phyloP scores from a whole-genome alignment of 768 basidiomycete species.

The Gelatoporia subvermispora region DNA sequence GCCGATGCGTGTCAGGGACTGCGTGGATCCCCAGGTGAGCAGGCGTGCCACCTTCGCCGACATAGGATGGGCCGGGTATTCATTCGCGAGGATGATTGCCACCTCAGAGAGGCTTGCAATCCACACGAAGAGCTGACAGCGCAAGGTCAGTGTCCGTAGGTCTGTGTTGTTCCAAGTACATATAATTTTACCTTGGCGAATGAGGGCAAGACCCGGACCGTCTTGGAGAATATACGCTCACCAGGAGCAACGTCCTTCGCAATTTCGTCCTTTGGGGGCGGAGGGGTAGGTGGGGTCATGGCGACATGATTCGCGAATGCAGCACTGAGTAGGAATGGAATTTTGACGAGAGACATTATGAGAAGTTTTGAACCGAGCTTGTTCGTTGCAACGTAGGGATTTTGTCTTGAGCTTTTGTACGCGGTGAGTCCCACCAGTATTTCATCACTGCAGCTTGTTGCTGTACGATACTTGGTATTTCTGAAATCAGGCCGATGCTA shows the following conservation, averaged over 20 bases:
- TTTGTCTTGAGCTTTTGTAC: too few relatives aligned
- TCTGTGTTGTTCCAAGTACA: too few relatives aligned
- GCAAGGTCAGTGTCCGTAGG: too few relatives aligned
- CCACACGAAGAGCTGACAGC: background rate
- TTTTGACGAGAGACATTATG: conserved; percentile 3
- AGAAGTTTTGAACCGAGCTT: background rate
- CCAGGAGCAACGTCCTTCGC: background rate
- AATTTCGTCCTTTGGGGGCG: background rate
- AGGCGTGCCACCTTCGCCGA: background rate
- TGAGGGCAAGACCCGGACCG: background rate
- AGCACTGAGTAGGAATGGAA: conserved; percentile 1
- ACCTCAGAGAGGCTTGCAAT: background rate
- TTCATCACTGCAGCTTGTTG: too few relatives aligned
- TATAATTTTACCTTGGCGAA: background rate
- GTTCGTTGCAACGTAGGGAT: too few relatives aligned
- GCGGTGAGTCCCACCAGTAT: too few relatives aligned
- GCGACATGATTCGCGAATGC: background rate
- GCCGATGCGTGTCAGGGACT: background rate
- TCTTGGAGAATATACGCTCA: conserved; percentile 1
- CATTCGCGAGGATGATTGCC: conserved; percentile 1
- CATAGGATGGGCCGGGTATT: background rate
- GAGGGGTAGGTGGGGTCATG: background rate
- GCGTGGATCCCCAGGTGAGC: background rate
- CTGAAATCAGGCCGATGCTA: too few relatives aligned
- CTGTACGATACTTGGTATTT: too few relatives aligned